Base-by-base conservation (phyloP, 768 basidiomycete species). In the Panus rudis region DNA sequence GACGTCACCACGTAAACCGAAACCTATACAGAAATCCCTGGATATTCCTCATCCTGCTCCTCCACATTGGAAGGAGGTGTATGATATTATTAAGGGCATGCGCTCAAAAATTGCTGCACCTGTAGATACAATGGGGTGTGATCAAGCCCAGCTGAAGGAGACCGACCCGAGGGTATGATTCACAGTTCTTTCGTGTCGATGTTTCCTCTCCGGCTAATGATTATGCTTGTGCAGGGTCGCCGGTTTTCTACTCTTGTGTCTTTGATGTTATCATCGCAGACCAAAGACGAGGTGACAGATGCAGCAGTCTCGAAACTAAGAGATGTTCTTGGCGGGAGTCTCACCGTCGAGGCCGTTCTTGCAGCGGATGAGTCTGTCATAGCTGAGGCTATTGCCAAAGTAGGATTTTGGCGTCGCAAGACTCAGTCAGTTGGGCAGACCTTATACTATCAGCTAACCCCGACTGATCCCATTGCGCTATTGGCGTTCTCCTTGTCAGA, bases 251-350 rank as follows among this genome's bases (percentile, higher is more conserved):
- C 84, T 4, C 78, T 99, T 17, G 76, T 99, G 6, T 90, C 92
- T 3, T 71, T 99, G 34, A 96, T 97, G 91, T 75, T 98, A 2
- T 92, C 88, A 8, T 91, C 91, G 2, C 94, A 98, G 60, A 97
- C 94, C 4, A 97, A 93, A 55, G 92, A 94, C 57, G 80, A 88
- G 53, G 83, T 92, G 14, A 91, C 86, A 0, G 78, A 86, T 43
- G 76, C 82, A 0, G 93, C 93, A 0, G 76, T 93, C 1, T 58
- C 65, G 2, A 86, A 83, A 47, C 72, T 97, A 2, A 81, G 91
- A 14, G 56, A 59, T 2, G 76, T 79, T 0, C 60, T 99, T 3
- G 87, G 89, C 1, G 90, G 89, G 0, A 81, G 76, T n/a, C 60
- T 99, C 19, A 82, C 81, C 1, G 67, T 93, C 1, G 73, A 81